Evolutionary conservation across 805 yeast species (phyloP).

Genomic region (Grigorovia yakushimaensis): DNA sequence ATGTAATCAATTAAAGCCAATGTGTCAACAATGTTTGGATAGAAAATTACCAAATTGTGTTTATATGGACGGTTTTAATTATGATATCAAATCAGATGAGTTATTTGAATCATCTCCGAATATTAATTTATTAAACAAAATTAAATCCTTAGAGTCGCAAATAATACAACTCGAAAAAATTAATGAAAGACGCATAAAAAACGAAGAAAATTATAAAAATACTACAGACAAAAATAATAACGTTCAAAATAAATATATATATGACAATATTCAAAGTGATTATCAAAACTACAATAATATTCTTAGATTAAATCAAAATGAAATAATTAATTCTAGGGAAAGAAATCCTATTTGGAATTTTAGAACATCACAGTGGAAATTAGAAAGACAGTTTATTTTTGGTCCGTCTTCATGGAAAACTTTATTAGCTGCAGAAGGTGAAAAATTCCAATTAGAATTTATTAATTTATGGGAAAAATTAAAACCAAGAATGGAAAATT

Average conservation of each 20-base stretch:
- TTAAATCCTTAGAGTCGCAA: constrained; percentile 13
- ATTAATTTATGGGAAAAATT: constrained; percentile 16
- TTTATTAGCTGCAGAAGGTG: constrained; percentile 11
- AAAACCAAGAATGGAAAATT: constrained; percentile 13
- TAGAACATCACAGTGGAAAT: constrained; percentile 2
- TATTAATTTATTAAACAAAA: constrained; percentile 14
- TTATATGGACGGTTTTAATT: constrained; percentile 17
- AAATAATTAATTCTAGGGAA: background rate
- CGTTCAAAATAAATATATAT: too few relatives aligned
- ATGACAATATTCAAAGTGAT: background rate
- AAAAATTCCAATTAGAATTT: constrained; percentile 14
- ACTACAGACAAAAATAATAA: background rate
- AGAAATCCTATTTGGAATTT: background rate
- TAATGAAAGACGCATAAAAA: background rate
- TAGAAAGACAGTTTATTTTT: constrained; percentile 8
- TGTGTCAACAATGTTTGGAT: constrained; percentile 33
- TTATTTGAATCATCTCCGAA: constrained; percentile 18
- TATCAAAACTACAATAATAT: background rate
- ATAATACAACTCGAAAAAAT: background rate
- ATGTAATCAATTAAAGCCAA: constrained; percentile 45
- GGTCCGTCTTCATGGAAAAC: constrained; percentile 26
- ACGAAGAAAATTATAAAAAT: background rate
- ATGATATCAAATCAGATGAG: constrained; percentile 14
- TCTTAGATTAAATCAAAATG: background rate
- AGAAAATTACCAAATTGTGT: constrained; percentile 26